Conservation (phyloP, 2,329 filamentous ascomycete species). For the Xylariaceae sp. region DNA sequence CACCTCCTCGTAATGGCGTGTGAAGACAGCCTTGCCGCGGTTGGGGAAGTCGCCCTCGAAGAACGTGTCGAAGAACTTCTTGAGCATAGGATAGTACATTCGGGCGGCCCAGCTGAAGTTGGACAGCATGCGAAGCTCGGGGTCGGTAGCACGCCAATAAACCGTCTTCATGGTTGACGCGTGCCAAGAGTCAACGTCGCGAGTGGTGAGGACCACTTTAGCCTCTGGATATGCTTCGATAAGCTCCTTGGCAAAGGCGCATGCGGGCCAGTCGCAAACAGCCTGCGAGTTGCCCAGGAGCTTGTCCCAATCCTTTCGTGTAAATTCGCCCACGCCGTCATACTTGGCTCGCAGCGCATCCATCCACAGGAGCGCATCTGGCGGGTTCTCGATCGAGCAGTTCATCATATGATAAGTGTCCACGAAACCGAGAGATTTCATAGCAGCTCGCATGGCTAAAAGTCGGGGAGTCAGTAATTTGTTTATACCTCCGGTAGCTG, state of each 20-base stretch:
- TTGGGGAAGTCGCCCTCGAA: constrained; percentile 66
- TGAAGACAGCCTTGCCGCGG: constrained; percentile 62
- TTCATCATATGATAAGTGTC: constrained; percentile 75
- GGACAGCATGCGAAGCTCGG: constrained; percentile 55
- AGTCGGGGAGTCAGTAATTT: not conserved
- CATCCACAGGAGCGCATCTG: constrained; percentile 67
- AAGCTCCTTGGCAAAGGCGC: constrained; percentile 66
- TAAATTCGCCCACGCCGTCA: constrained; percentile 60
- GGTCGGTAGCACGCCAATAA: constrained; percentile 64
- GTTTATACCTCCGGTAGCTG: not conserved
- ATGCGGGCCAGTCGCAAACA: constrained; percentile 67
- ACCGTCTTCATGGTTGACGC: constrained; percentile 65
- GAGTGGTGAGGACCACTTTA: constrained; percentile 66
- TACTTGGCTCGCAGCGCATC: constrained; percentile 60
- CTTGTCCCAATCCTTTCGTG: constrained; percentile 66
- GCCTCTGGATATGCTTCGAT: constrained; percentile 71
- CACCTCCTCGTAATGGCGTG: constrained; percentile 33
- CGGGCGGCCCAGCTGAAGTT: constrained; percentile 62
- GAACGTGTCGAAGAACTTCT: constrained; percentile 67
- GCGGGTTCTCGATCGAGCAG: constrained; percentile 65
- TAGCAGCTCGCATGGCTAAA: constrained; percentile 60
- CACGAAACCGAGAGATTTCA: constrained; percentile 64
- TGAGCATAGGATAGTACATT: constrained; percentile 69
- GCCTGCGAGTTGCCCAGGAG: constrained; percentile 65
- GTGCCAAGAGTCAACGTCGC: constrained; percentile 64